Evolutionary conservation across 805 yeast genomes (phyloP), one percentile per base, ranked within the genome.

Genomic region (Myxozyma vanderwaltii): DNA sequence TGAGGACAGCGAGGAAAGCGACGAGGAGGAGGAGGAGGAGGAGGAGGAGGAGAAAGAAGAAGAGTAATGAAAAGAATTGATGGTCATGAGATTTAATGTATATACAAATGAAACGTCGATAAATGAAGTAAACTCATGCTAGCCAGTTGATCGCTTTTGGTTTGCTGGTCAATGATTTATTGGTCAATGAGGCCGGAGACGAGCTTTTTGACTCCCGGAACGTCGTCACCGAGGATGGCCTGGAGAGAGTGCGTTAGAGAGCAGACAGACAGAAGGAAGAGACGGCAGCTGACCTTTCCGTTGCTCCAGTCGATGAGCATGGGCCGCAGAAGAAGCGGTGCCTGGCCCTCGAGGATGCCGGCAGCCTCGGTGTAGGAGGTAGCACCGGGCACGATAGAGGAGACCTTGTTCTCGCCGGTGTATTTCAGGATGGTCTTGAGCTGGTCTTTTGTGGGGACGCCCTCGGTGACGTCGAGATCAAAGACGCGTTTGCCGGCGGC

Each of bases 401-500:
- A 53, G 27, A 58, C 41, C 45, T 57, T 58, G 35, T 39, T 44
- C 33, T 54, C 52, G 10, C 64, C 65, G 17, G 58, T 49, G 48
- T 65, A 66, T 19, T 57, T 51, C 23, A 59, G 48, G 15, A 66
- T 56, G 7, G 69, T 63, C 45, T 58, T 51, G 39, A 66, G 59
- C 56, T 66, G 69, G 31, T 65, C 68, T 19, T 38, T 47, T 7
- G 69, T 67, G 46, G 74, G 68, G 2, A 72, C 63, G 49, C 69
- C 71, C 52, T 73, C 73, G 19, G 73, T 61, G 31, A 66, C 68
- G 23, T 73, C 75, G 5, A 75, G 70, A 58, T 74, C 76, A 51
- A 70, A 62, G 10, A 65, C 39, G n/a, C 63, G 58, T 15, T 69
- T 56, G 1, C 67, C 58, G 69, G 69, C 23, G 1, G 40, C 29